phyloP scores from a whole-genome alignment of 2,329 filamentous ascomycete species.

The Pseudocercospora cruenta region DNA sequence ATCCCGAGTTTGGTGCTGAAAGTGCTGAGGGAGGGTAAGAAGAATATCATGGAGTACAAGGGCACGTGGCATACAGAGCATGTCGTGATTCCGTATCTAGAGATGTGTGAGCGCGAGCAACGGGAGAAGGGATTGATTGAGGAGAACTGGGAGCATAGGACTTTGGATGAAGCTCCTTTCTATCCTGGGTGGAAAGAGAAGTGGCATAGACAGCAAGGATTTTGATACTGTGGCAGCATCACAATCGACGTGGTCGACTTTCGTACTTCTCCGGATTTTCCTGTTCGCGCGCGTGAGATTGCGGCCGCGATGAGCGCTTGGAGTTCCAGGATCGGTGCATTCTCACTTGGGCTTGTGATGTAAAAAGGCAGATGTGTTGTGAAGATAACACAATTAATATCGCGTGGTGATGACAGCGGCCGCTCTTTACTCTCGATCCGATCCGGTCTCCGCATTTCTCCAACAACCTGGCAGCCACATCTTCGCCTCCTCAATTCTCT shows the following conservation, averaged over 20 bases:
- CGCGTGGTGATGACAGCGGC: too few relatives aligned
- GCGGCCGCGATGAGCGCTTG: too few relatives aligned
- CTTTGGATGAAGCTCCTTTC: conserved; percentile 74
- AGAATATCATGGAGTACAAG: conserved; percentile 76
- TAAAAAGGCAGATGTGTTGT: too few relatives aligned
- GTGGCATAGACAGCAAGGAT: conserved; percentile 69
- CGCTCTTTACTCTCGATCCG: neutral
- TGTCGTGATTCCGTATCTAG: conserved; percentile 67
- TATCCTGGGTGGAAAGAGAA: conserved; percentile 77
- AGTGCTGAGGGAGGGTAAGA: conserved; percentile 72
- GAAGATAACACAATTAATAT: too few relatives aligned
- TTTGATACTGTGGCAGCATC: conserved; percentile 31
- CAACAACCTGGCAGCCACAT: neutral
- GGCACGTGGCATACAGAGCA: conserved; percentile 75
- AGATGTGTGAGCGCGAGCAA: conserved; percentile 69
- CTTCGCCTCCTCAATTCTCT: neutral
- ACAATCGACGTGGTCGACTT: too few relatives aligned
- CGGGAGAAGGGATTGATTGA: conserved; percentile 62
- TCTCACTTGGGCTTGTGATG: too few relatives aligned
- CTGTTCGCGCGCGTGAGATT: too few relatives aligned
- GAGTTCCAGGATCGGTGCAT: too few relatives aligned
- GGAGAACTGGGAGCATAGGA: conserved; percentile 67
- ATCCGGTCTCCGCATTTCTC: neutral
- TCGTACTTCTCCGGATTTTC: too few relatives aligned
- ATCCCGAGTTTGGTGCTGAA: conserved; percentile 71